Base-by-base conservation (phyloP, 2,329 filamentous ascomycete species). In the Epichloe scottii region DNA sequence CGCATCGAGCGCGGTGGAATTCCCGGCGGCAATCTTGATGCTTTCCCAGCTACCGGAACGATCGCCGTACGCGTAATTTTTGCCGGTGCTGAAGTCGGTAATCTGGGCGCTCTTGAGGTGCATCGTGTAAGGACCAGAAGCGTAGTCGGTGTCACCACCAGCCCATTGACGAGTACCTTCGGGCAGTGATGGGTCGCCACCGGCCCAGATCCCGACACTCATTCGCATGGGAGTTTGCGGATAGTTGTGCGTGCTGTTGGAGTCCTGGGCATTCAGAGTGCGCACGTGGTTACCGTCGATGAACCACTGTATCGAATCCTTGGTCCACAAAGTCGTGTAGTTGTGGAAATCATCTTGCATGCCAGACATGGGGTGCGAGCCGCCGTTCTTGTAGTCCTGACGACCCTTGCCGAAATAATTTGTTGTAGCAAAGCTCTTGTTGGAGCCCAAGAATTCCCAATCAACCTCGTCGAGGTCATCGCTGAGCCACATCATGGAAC, bases 391-490 rank as follows among this genome's bases (percentile, higher is more conserved):
- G 68, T 73, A 63, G 72, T 85, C 64, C 68, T 80, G 71, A 70
- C 68, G 72, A 46, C 85, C 87, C 71, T 90, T 89, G 64, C 86
- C 84, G 60, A 86, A 91, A 69, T 84, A 91, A 71, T 91, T 90
- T 58, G 79, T 84, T 59, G 86, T 76, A 8, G 79, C 84, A 35
- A 75, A 68, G 15, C 73, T 78, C 51, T 71, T 67, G 61, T 87
- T 83, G 51, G 76, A 76, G 44, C 87, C 87, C 53, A 89, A 75
- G 62, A 87, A 86, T 63, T 93, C 87, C 79, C 87, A 91, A 63
- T 95, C 89, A 40, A 95, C 82, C 68, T 95, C 88, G 64, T 95
- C 89, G 14, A 91, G 75, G 59, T 89, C 84, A 58, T 93, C 85
- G 48, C 85, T 91, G 57, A 93, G 76, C 66, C 91, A 76, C 63